These are phyloP conservation scores for Carex arenaria DNA, from an alignment of 202 grass and related monocot genomes.

Conservation along the genomic window DNA sequence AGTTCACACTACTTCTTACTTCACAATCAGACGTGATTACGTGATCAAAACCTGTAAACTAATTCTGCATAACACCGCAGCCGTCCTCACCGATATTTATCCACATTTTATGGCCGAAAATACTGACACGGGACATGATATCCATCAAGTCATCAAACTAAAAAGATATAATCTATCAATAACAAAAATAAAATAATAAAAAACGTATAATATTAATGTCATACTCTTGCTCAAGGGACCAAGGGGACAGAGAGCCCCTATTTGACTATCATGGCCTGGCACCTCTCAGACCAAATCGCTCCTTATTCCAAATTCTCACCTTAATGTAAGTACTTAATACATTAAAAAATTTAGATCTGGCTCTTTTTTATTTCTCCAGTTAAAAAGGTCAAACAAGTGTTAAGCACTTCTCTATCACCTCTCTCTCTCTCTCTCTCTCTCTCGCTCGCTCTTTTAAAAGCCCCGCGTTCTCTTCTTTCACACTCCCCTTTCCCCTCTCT, in stretches of 20 bases:
- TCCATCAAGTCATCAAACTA: not conserved
- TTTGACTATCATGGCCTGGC: slow-evolving; percentile 1
- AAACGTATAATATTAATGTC: not conserved
- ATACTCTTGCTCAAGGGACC: not conserved
- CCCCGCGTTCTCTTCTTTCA: slow-evolving; percentile 12
- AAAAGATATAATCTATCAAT: not conserved
- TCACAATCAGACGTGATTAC: too few relatives aligned
- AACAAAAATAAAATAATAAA: not conserved
- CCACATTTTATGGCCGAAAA: slow-evolving; percentile 25
- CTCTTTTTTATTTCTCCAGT: not conserved
- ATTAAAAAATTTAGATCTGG: not conserved
- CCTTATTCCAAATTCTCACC: slow-evolving; percentile 22
- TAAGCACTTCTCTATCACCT: not conserved
- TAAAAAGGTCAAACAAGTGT: slow-evolving; percentile 29
- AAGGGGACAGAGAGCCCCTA: slow-evolving; percentile 22
- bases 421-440: not conserved
- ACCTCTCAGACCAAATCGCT: slow-evolving; percentile 17
- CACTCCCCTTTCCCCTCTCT: not conserved
- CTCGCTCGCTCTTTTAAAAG: slow-evolving; percentile 13
- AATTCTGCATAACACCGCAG: not conserved
- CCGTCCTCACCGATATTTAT: not conserved
- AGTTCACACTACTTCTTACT: too few relatives aligned
- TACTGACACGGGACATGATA: not conserved
- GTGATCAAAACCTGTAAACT: too few relatives aligned
- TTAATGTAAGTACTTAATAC: not conserved